Base-by-base conservation (phyloP, 805 yeast species). In the Candida ulmi region DNA sequence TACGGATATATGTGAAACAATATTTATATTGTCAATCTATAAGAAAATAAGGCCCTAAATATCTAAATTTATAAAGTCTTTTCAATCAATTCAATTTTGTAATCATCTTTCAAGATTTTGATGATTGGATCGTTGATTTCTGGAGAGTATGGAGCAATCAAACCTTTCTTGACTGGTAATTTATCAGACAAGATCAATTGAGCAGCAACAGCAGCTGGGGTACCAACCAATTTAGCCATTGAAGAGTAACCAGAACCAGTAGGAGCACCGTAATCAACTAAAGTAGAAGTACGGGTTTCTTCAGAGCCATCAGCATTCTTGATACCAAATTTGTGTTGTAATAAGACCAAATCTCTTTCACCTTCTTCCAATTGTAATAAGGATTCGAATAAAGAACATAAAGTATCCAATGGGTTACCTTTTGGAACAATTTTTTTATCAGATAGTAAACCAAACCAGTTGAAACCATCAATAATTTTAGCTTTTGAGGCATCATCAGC, bases 221-320 rank as follows among this genome's bases (percentile, higher is more conserved):
- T 91, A 72, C 99, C 99, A 40, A 93, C 99, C 49, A 87, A 78
- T 63, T 91, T 90, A 51, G 99, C 99, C 99, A 93, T 93, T 27
- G 98, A 90, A 30, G 95, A 83, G 80, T 91, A 93, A 40, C 93
- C 91, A 45, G 90, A 88, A 40, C 73, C 71, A 46, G 76, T 69
- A 55, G 83, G 83, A 52, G 76, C 80, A 71, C 99, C 99, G 66
- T 86, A 87, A 66, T 88, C 96, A 28, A 90, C 91, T 60, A 93
- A 72, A 44, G 99, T 93, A 17, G 97, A 85, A 42, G 98, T 90
- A 76, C 98, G 88, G 47, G 83, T 76, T 71, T 93, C 98, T 40
- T 74, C 77, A 50, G 78, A 65, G 52, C 98, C 98, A 58, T 93
- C 93, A 41, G 91, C 88, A 91, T 95, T 87, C 69, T 85, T 93